Evolutionary conservation across 768 basidiomycete species (phyloP).

Genomic region (Lentinula sp.): DNA sequence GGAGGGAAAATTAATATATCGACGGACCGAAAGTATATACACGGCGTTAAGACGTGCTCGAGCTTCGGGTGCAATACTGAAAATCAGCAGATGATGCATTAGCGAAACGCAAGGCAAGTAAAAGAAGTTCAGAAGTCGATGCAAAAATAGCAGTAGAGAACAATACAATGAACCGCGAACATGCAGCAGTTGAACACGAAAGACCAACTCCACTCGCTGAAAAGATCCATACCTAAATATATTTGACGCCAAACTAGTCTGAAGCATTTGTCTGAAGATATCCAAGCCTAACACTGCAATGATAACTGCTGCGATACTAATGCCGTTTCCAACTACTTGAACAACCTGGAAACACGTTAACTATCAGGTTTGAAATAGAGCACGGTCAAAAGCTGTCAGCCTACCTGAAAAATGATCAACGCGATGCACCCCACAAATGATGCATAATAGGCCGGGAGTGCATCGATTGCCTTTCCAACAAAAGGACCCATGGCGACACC

Average conservation of each 20-base stretch:
- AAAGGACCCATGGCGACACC: conserved; percentile 45
- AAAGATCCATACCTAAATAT: neutral
- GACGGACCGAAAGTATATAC: conserved; percentile 51
- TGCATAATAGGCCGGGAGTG: conserved; percentile 48
- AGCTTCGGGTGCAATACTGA: conserved; percentile 30
- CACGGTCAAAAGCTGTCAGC: no score
- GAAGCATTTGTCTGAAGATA: conserved; percentile 44
- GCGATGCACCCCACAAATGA: conserved; percentile 34
- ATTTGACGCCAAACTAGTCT: conserved; percentile 34
- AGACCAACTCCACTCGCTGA: neutral
- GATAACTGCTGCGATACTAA: conserved; percentile 43
- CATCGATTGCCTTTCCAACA: conserved; percentile 45
- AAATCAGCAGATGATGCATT: conserved; percentile 24
- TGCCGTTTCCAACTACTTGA: conserved; percentile 35
- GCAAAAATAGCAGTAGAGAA: neutral
- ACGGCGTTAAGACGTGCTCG: conserved; percentile 67
- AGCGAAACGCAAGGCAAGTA: conserved; percentile 21
- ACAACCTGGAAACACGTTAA: conserved; percentile 24
- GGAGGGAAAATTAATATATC: neutral
- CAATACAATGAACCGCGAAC: neutral
- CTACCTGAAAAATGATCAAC: conserved; percentile 30
- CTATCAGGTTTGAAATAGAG: no score
- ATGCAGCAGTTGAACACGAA: neutral
- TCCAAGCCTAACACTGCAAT: conserved; percentile 47
- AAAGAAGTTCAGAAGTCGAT: conserved; percentile 15